Conservation (phyloP, 768 basidiomycete genomes). For the Xerocomus brunneocitrinus region DNA sequence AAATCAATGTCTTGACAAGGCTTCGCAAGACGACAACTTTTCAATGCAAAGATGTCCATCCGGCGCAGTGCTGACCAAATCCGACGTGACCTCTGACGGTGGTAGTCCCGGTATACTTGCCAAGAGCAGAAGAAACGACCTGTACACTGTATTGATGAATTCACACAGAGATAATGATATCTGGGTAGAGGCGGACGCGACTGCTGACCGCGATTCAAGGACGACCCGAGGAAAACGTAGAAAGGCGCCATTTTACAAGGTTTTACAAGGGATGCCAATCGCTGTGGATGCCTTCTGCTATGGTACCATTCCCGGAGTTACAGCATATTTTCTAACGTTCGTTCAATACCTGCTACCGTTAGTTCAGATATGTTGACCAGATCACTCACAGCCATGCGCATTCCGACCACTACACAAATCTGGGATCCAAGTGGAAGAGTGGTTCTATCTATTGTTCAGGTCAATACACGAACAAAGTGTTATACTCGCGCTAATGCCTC, state of each 20-base stretch:
- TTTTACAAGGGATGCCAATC: slow-evolving; percentile 94
- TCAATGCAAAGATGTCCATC: background rate
- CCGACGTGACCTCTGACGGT: background rate
- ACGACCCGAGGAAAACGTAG: slow-evolving; percentile 51
- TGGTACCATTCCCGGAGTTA: slow-evolving; percentile 83
- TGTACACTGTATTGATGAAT: slow-evolving; percentile 88
- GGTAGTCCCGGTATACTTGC: background rate
- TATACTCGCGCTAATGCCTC: background rate
- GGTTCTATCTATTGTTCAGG: slow-evolving; percentile 95
- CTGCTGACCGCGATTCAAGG: slow-evolving; percentile 45
- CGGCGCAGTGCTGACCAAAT: background rate
- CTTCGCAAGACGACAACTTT: slow-evolving; percentile 7
- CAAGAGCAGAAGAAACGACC: slow-evolving; percentile 24
- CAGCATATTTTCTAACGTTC: slow-evolving; percentile 89
- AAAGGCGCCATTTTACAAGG: slow-evolving; percentile 93
- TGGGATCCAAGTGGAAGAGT: slow-evolving; percentile 81
- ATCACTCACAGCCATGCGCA: slow-evolving; percentile 74
- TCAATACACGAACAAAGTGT: slow-evolving; percentile 10
- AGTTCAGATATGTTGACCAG: slow-evolving; percentile 6
- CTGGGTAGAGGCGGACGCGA: slow-evolving; percentile 75
- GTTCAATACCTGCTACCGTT: background rate
- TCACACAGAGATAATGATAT: slow-evolving; percentile 73
- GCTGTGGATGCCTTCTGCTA: slow-evolving; percentile 98
- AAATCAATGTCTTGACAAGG: slow-evolving; percentile 50
- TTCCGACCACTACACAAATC: slow-evolving; percentile 93